Evolutionary conservation across 352 stramenopile genomes (phyloP), one percentile per base, ranked within the genome.

Genomic region (Globisporangium orthogonon): DNA sequence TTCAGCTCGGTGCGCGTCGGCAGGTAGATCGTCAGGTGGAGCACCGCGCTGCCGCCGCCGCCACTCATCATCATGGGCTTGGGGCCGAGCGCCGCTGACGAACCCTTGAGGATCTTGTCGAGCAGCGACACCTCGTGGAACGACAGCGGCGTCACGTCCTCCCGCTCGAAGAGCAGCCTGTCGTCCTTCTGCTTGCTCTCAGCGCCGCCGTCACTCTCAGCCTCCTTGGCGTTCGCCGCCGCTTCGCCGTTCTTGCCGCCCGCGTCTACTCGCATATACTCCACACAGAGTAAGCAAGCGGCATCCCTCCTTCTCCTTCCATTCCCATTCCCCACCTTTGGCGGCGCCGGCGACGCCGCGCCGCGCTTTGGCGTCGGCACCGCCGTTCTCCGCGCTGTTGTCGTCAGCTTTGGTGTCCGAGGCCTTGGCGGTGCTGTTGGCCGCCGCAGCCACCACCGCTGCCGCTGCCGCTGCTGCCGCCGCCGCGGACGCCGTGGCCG

Each of bases 11-110:
- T 67, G 13, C 83, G 75, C 28, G 84, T 91, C 2, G 86, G 86
- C 55, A 95, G 58, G 54, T 95, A 95, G 53, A 95, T 95, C 0
- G 79, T 93, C 39, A 95, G 62, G 52, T 92, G 78, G 46, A 95
- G 63, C 50, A 95, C 81, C 0, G 82, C 70, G 40, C 82, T 77
- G 54, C 76, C 80, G 30, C 78, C 72, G 2, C 54, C 49, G n/a
- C 66, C 73, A 28, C 69, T 69, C 68, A 89, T 87, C 45, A 72
- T 74, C 15, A 71, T 73, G 17, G 78, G 78, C 31, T 84, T 83
- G 0, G 77, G 70, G 1, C 81, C 77, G 43, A 87, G 65, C 29
- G 74, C 66, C 1, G 62, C 65, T 4, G 76, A 53, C 23, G 69
- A 69, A 0, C 82, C 82, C 58, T 88, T 90, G 23, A 95, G 69